phyloP scores from a whole-genome alignment of 2,329 filamentous ascomycete genomes.

The Xylaria sp. region DNA sequence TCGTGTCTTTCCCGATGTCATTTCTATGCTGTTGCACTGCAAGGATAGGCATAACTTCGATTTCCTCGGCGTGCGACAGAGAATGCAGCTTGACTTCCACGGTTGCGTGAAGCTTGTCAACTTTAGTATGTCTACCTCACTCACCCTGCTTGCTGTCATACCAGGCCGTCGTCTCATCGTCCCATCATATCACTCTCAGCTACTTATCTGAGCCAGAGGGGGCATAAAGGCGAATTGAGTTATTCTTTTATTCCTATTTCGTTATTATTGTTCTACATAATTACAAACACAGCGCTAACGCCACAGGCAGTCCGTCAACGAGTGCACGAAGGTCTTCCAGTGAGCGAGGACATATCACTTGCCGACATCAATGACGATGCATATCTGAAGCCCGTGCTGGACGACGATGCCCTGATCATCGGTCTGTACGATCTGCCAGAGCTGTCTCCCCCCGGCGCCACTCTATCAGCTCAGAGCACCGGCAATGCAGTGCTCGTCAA shows the following conservation, averaged over 20 bases:
- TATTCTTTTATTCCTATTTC: not conserved
- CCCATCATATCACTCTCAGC: not conserved
- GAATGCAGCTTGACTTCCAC: conserved; percentile 74
- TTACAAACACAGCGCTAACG: conserved; percentile 25
- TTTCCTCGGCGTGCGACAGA: conserved; percentile 68
- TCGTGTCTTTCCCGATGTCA: conserved; percentile 71
- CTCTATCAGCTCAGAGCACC: conserved; percentile 39
- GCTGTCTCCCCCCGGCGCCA: conserved; percentile 48
- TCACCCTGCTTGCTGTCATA: not conserved
- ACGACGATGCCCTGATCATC: conserved; percentile 90
- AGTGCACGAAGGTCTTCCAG: conserved; percentile 56
- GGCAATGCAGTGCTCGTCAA: conserved; percentile 51
- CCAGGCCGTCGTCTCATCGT: not conserved
- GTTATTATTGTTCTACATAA: not conserved
- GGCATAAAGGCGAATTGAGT: no score
- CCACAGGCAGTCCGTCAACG: conserved; percentile 57
- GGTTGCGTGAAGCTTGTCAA: conserved; percentile 81
- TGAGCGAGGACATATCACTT: conserved; percentile 69
- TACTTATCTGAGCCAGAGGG: not conserved
- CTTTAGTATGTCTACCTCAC: conserved; percentile 58
- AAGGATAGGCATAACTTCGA: conserved; percentile 75
- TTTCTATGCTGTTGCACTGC: conserved; percentile 75
- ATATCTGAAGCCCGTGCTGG: conserved; percentile 84
- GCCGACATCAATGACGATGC: conserved; percentile 78
- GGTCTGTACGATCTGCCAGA: conserved; percentile 81